Base-by-base conservation (phyloP, 2,329 filamentous ascomycete genomes). In the Aspergillus sp. region DNA sequence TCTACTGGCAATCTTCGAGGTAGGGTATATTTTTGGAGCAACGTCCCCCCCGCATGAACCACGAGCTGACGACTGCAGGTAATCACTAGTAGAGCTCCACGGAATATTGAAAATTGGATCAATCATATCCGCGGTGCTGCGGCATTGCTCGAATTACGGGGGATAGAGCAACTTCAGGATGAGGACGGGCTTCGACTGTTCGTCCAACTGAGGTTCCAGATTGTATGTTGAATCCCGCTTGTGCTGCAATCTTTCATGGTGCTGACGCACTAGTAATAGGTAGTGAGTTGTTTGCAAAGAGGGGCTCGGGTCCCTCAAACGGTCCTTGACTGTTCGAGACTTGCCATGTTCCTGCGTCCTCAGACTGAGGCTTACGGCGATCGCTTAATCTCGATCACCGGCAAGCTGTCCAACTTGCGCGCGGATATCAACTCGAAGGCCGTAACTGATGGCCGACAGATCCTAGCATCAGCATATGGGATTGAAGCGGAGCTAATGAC, bases 1-100 rank as follows among this genome's bases (percentile, higher is more conserved):
- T 38, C 71, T 79, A 54, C 72, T 83, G 52, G 78, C 79, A 41
- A 70, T 82, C 60, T 83, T 80, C 51, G 80, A 83, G 71, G 79
- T 82, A 63, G 56, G 66, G 19, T 19, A 19, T 19, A 19, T 19
- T 19, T 19, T 19, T 19, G 19, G 19, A 19, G 2, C 19, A 2
- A 19, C 19, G 19, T 19, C 19, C 19, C 19, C 19, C 19, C 8
- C 30, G n/a, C n/a, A n/a, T 6, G 30, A 32, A 32, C 5, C 30
- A 32, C 30, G 5, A 32, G 30, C 36, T 39, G 36, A 39, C 36
- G 7, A 5, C 8, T 8, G 19, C 26, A 70, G 67, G 53, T 68
- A 29, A 55, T 69, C 12, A 67, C 64, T 5, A 64, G 63, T 48
- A 61, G 75, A 33, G 70, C 70, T 3, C 67, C 70, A 33, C 60